Base-by-base conservation (phyloP, 352 stramenopile species). In the Phytophthora nicotianae region DNA sequence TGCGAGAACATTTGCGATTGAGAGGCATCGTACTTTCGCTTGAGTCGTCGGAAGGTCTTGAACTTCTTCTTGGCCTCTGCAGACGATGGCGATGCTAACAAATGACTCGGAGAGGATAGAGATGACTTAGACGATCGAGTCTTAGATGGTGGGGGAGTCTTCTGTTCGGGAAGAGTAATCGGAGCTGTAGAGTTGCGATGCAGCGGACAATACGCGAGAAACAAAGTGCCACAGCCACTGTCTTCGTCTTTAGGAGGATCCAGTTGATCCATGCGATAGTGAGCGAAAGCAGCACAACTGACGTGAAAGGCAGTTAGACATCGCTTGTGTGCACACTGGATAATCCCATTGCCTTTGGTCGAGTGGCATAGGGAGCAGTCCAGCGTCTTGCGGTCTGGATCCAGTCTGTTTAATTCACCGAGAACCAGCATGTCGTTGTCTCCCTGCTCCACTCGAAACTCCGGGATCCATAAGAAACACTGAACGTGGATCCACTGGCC, bases 401-500 rank as follows among this genome's bases (percentile, higher is more conserved):
- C 85, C 7, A 92, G 53, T 0, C 48, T 65, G 17, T 51, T 64
- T 1, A 93, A 65, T 14, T 70, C 55, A 11, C 83, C 85, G 10
- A 96, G 71, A 23, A 50, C 41, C 35, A 77, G 65, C 42, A 90
- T 48, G 5, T 60, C 58, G 10, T 75, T 43, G 14, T 64, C 54
- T 14, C 67, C 56, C 38, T 81, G 73, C 10, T 69, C 55, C 26
- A 93, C 67, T 35, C 70, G 60, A 29, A 96, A 68, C 49, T 96
- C 87, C 3, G 87, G 87, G 7, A 93, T 88, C 87, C 87, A 96
- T 47, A 96, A 73, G 50, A 90, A 96, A 57, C 88, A 96, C 37
- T 93, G 88, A 0, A 95, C 76, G 42, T 96, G 88, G 4, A 88
- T 84, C 88, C 88, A 96, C 11, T 79, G 70, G 11, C 75, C 75